Evolutionary conservation across 805 yeast species (phyloP).

Genomic region (Metschnikowia proteae): DNA sequence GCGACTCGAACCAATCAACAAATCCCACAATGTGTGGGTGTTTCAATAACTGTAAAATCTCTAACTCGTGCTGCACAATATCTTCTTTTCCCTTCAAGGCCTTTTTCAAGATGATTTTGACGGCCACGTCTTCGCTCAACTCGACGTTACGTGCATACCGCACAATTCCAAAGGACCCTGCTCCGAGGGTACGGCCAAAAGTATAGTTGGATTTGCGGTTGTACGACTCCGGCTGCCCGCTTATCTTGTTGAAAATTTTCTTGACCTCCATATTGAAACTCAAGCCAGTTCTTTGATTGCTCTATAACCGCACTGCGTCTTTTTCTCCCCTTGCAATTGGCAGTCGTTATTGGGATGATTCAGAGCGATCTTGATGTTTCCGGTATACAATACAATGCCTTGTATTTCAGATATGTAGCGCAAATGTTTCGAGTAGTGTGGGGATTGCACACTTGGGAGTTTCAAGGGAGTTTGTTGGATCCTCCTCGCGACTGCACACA

Average conservation of each 20-base stretch:
- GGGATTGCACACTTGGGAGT: too few species aligned
- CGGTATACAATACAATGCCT: too few species aligned
- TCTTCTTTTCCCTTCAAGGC: constrained; percentile 76
- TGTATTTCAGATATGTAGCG: too few species aligned
- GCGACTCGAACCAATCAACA: constrained; percentile 89
- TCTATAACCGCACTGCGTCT: too few species aligned
- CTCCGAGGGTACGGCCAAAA: constrained; percentile 84
- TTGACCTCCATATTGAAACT: constrained; percentile 17
- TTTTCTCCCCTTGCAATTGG: too few species aligned
- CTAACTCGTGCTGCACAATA: constrained; percentile 74
- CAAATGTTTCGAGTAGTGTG: too few species aligned
- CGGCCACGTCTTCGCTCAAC: constrained; percentile 71
- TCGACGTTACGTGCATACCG: constrained; percentile 59
- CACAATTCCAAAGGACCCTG: constrained; percentile 93
- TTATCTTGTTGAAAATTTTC: constrained; percentile 48
- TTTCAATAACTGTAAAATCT: constrained; percentile 58
- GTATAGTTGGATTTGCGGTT: constrained; percentile 64
- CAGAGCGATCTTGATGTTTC: too few species aligned
- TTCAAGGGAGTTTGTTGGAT: too few species aligned
- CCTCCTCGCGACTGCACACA: too few species aligned
- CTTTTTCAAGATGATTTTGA: constrained; percentile 83
- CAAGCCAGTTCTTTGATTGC: too few species aligned
- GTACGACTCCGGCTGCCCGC: constrained; percentile 73
- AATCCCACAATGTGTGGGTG: constrained; percentile 90
- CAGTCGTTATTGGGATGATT: too few species aligned